phyloP scores from a whole-genome alignment of 352 stramenopile species.

The Thalassiosira pacifica region DNA sequence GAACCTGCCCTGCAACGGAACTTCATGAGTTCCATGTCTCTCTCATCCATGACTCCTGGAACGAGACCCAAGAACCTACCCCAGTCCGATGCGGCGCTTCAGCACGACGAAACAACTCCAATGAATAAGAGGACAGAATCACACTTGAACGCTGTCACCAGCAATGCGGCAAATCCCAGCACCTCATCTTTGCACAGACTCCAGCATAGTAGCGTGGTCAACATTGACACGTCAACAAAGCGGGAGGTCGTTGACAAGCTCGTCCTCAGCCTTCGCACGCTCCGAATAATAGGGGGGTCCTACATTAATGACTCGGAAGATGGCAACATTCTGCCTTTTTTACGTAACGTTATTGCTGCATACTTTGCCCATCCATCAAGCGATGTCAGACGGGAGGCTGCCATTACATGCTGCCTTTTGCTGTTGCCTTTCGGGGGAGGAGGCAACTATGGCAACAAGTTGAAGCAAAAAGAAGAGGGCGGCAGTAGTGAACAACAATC shows the following conservation, averaged over 20 bases:
- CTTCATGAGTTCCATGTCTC: conserved; percentile 65
- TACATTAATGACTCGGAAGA: conserved; percentile 87
- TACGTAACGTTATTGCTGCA: conserved; percentile 92
- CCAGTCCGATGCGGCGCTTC: conserved; percentile 15
- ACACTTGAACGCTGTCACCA: conserved; percentile 57
- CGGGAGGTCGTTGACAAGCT: conserved; percentile 77
- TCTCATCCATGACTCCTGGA: conserved; percentile 62
- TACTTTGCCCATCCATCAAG: conserved; percentile 93
- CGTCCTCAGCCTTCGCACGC: conserved; percentile 92
- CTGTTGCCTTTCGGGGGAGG: conserved; percentile 76
- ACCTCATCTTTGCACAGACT: no score
- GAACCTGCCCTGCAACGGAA: conserved; percentile 35
- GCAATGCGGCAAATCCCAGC: not conserved
- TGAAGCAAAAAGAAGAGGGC: no score
- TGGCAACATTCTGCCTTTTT: conserved; percentile 94
- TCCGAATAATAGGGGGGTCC: conserved; percentile 91
- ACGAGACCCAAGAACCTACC: conserved; percentile 46
- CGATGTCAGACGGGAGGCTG: conserved; percentile 91
- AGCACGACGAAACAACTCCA: conserved; percentile 1
- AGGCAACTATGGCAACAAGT: not conserved
- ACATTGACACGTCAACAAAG: conserved; percentile 76
- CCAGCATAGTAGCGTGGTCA: not conserved
- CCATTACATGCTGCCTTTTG: conserved; percentile 86
- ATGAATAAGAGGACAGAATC: conserved; percentile 70
- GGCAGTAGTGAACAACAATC: conserved; percentile 19